Percentiles rank a stretch among this genome's conserved stretches.
Conservation (phyloP, 176 grass and related monocot genomes). For the Hordeum marinum region DNA sequence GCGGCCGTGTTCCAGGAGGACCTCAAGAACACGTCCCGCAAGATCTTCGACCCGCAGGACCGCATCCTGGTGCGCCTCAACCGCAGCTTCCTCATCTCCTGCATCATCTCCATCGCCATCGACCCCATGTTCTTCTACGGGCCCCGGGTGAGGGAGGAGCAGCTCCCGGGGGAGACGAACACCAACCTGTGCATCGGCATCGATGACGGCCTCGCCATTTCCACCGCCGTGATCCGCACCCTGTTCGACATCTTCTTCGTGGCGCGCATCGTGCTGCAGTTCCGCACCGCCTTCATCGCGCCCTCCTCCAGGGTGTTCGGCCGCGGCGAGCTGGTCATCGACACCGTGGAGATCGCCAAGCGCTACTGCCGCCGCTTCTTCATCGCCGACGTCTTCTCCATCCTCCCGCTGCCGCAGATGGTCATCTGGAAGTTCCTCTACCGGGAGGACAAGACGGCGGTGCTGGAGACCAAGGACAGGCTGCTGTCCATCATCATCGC, state of each 20-base stretch:
- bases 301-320: conserved; percentile 89
- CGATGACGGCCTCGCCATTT: conserved; percentile 38
- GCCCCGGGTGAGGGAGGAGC: conserved; percentile 22
- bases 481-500: conserved; percentile 51
- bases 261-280: conserved; percentile 76
- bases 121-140: conserved; percentile 91
- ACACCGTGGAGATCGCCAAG: conserved; percentile 63
- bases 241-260: conserved; percentile 76
- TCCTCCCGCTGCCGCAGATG: conserved; percentile 81
- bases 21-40: conserved; percentile 57
- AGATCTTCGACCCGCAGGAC: conserved; percentile 92
- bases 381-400: conserved; percentile 61
- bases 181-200: conserved; percentile 60
- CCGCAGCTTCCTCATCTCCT: conserved; percentile 60
- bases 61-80: conserved; percentile 59
- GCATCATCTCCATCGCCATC: conserved; percentile 70
- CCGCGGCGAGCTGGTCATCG: conserved; percentile 87
- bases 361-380: conserved; percentile 78
- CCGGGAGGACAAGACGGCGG: conserved; percentile 32
- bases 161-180: background rate
- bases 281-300: conserved; percentile 84
- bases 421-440: conserved; percentile 59
- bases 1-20: conserved; percentile 91
- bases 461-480: conserved; percentile 50
- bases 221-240: conserved; percentile 47